These are phyloP conservation scores for Scleroderma citrinum DNA, from an alignment of 768 basidiomycete genomes.

Conservation along the genomic window DNA sequence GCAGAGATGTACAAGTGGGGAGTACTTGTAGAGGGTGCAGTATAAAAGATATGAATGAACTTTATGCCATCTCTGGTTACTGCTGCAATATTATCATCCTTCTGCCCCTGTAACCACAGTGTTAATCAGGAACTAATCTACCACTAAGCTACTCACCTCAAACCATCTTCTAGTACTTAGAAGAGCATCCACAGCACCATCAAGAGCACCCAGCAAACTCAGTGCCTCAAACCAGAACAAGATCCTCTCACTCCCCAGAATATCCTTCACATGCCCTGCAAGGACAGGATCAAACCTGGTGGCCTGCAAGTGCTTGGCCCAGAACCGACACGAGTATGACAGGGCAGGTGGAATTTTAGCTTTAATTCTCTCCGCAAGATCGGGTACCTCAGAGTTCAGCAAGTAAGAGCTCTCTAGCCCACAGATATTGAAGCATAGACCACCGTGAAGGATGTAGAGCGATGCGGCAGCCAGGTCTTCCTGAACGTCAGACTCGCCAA, in stretches of 20 bases:
- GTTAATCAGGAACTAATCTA: background rate
- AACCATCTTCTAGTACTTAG: background rate
- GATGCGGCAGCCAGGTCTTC: conserved; percentile 15
- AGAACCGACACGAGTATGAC: conserved; percentile 33
- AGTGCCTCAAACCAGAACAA: conserved; percentile 37
- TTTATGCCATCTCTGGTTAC: conserved; percentile 21
- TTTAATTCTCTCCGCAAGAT: conserved; percentile 13
- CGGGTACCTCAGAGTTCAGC: conserved; percentile 23
- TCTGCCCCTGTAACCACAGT: conserved; percentile 1
- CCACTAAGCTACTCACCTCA: background rate
- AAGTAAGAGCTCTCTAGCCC: conserved; percentile 29
- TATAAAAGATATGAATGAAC: conserved; percentile 28
- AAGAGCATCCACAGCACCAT: conserved; percentile 2
- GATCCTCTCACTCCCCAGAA: conserved; percentile 20
- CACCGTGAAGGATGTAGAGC: conserved; percentile 24
- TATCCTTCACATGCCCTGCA: conserved; percentile 7
- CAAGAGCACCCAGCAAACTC: conserved; percentile 6
- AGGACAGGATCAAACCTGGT: conserved; percentile 10
- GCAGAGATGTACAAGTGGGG: conserved; percentile 24
- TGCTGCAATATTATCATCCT: background rate
- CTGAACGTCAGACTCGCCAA: conserved; percentile 9
- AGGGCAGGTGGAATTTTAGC: conserved; percentile 24
- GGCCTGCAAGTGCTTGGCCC: conserved; percentile 26
- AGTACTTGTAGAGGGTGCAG: conserved; percentile 16
- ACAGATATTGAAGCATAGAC: conserved; percentile 38